Conservation (phyloP, 208 protist species). For the Trypanosoma caninum region DNA sequence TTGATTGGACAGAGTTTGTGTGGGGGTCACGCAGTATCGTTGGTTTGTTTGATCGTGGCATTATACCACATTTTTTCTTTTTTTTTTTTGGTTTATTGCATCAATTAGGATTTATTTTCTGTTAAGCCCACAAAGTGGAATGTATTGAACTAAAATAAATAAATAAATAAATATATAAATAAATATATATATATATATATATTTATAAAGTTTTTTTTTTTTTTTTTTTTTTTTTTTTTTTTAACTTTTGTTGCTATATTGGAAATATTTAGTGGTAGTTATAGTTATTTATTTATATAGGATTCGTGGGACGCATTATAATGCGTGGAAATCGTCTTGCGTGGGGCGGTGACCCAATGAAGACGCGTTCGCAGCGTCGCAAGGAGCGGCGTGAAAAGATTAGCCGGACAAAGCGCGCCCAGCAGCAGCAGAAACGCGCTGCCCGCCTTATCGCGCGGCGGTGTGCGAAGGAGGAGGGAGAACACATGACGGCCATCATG, state of each 20-base stretch:
- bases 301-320: not conserved
- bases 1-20: no score
- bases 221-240: conserved; percentile 23
- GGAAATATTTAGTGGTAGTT: no score
- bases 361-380: conserved; percentile 66
- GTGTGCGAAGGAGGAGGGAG: conserved; percentile 58
- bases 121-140: no score
- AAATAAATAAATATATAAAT: not conserved
- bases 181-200: not conserved
- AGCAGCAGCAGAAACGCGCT: conserved; percentile 61
- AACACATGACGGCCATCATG: conserved; percentile 83
- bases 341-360: conserved; percentile 74
- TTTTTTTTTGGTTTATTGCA: no score
- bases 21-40: no score
- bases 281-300: conserved; percentile 18
- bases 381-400: conserved; percentile 63
- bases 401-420: conserved; percentile 51
- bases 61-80: no score
- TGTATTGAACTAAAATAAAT: no score
- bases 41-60: no score
- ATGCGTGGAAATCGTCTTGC: conserved; percentile 83
- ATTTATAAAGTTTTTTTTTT: not conserved
- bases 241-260: conserved; percentile 21
- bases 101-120: no score
- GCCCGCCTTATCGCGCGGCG: conserved; percentile 43